Evolutionary conservation across 345 rosid species (phyloP).

Genomic region (Tarenaya hassleriana): DNA sequence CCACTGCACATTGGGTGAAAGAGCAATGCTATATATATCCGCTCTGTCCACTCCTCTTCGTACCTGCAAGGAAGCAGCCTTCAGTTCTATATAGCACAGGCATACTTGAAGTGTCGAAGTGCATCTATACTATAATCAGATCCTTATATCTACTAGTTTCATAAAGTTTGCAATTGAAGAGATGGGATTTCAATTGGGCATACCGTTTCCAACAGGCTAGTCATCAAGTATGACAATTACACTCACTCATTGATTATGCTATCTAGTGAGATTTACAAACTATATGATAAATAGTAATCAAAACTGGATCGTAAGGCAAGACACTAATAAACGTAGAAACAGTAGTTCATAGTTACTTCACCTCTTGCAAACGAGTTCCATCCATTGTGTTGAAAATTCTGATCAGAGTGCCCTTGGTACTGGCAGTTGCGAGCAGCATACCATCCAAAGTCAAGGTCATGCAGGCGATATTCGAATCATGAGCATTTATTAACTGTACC

Average conservation of each 20-base stretch:
- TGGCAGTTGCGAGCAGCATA: conserved; percentile 85
- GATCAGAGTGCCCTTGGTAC: conserved; percentile 78
- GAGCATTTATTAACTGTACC: conserved; percentile 64
- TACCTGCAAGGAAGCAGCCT: conserved; percentile 40
- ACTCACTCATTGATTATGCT: too few species aligned
- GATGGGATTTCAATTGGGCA: too few species aligned
- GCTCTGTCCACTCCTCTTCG: conserved; percentile 92
- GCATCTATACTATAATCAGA: neutral
- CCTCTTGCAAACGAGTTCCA: conserved; percentile 88
- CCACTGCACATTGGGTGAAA: conserved; percentile 79
- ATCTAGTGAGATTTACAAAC: too few species aligned
- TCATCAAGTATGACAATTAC: too few species aligned
- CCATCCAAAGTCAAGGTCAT: conserved; percentile 85
- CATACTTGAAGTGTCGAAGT: neutral
- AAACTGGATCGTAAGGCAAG: neutral
- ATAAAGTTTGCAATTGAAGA: too few species aligned
- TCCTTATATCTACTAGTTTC: too few species aligned
- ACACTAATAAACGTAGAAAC: conserved; percentile 6
- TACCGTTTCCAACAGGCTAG: too few species aligned
- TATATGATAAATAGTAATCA: too few species aligned
- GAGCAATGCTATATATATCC: conserved; percentile 71
- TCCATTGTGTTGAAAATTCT: conserved; percentile 94
- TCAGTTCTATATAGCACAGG: neutral
- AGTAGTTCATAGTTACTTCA: conserved; percentile 26
- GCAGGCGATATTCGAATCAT: conserved; percentile 72